phyloP scores from a whole-genome alignment of 495 filamentous ascomycete genomes.

The Penicillium subrubescens region DNA sequence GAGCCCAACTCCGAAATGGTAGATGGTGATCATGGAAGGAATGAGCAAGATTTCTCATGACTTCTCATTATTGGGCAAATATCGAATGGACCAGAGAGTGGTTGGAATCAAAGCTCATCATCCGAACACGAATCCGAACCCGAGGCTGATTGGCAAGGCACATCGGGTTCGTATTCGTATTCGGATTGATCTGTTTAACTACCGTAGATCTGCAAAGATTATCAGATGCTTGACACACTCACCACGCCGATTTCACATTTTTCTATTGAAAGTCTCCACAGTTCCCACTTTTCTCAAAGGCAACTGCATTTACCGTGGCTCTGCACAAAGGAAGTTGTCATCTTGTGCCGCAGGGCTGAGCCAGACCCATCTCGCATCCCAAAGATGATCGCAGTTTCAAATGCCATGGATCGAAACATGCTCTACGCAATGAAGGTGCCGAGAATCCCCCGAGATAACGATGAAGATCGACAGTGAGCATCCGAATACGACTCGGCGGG shows the following conservation, averaged over 20 bases:
- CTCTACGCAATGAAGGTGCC: background rate
- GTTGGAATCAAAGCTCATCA: background rate
- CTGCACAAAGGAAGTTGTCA: background rate
- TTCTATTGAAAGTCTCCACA: background rate
- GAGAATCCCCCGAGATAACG: background rate
- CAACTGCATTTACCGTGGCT: background rate
- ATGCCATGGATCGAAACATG: background rate
- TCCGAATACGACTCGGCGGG: background rate
- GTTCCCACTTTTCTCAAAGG: background rate
- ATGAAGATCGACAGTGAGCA: background rate
- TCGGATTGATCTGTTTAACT: background rate
- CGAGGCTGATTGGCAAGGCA: background rate
- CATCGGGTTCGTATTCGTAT: background rate
- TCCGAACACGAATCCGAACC: constrained; percentile 3
- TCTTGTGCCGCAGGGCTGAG: background rate
- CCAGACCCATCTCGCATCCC: background rate
- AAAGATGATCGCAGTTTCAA: background rate
- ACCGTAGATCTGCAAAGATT: background rate
- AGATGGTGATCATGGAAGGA: too few relatives aligned
- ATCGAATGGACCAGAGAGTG: background rate
- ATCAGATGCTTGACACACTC: background rate
- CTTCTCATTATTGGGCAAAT: background rate
- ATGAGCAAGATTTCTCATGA: background rate
- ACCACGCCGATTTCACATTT: background rate
- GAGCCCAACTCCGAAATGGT: background rate